Conservation (phyloP, 2,329 filamentous ascomycete genomes). For the Phyllosticta citrichinensis region DNA sequence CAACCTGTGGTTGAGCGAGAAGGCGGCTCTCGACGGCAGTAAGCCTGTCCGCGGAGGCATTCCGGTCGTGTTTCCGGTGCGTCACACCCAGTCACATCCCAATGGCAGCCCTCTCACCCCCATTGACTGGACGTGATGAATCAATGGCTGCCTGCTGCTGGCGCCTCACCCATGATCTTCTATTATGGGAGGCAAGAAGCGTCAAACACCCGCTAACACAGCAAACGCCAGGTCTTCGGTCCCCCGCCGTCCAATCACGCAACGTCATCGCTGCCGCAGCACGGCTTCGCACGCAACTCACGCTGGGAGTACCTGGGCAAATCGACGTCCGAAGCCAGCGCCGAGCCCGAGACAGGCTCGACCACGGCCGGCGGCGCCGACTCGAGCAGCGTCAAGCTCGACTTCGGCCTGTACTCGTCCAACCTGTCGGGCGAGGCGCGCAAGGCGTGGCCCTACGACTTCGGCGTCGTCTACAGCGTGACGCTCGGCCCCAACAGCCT, state of each 20-base stretch:
- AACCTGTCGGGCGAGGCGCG: constrained; percentile 59
- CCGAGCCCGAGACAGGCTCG: constrained; percentile 23
- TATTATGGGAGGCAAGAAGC: background rate
- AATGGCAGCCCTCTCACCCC: background rate
- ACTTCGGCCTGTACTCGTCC: constrained; percentile 77
- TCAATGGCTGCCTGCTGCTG: background rate
- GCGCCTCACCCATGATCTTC: background rate
- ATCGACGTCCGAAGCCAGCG: constrained; percentile 55
- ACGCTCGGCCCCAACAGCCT: constrained; percentile 67
- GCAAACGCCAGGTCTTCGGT: constrained; percentile 62
- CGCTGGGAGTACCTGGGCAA: constrained; percentile 93
- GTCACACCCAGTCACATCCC: constrained; percentile 20
- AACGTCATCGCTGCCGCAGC: constrained; percentile 75
- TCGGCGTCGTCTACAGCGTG: constrained; percentile 87
- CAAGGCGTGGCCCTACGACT: constrained; percentile 74
- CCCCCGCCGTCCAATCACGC: constrained; percentile 64
- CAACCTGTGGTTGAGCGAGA: constrained; percentile 77
- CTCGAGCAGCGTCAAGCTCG: constrained; percentile 72
- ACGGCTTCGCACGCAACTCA: constrained; percentile 85
- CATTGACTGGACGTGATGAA: background rate
- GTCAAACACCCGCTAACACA: background rate
- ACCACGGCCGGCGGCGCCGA: constrained; percentile 19
- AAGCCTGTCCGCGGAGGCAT: constrained; percentile 89
- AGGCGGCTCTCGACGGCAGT: constrained; percentile 69
- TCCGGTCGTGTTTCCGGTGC: constrained; percentile 83